These are phyloP conservation scores for Globisporangium paroecandrum DNA, from an alignment of 352 stramenopile species.

Conservation along the genomic window DNA sequence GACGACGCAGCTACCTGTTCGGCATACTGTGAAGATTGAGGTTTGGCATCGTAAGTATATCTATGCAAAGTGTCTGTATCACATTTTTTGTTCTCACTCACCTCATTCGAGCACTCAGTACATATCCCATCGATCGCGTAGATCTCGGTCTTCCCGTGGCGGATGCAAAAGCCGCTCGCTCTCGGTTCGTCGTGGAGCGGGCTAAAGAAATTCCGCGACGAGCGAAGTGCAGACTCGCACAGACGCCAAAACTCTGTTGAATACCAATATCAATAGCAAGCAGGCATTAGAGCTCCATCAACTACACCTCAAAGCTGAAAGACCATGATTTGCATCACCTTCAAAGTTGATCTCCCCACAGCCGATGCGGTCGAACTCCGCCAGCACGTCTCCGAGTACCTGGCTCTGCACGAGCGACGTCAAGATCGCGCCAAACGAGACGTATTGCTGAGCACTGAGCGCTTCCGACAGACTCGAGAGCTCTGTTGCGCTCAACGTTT, in stretches of 20 bases:
- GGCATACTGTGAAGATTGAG: neutral
- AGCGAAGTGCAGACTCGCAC: conserved; percentile 32
- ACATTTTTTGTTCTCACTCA: conserved; percentile 13
- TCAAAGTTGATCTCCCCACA: conserved; percentile 58
- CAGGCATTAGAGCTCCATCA: neutral
- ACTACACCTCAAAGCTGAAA: neutral
- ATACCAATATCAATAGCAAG: neutral
- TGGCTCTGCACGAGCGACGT: conserved; percentile 44
- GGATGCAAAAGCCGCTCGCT: conserved; percentile 46
- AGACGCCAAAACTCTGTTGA: conserved; percentile 48
- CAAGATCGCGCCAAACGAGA: conserved; percentile 25
- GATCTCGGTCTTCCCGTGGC: conserved; percentile 37
- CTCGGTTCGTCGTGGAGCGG: conserved; percentile 41
- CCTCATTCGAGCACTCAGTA: conserved; percentile 43
- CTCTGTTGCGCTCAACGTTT: conserved; percentile 19
- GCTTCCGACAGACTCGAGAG: conserved; percentile 21
- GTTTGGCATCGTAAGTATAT: neutral
- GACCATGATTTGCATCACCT: conserved; percentile 17
- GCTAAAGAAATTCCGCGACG: conserved; percentile 23
- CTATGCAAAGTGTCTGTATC: neutral
- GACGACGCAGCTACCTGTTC: neutral
- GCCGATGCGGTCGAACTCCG: conserved; percentile 52
- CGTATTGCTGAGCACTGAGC: conserved; percentile 24
- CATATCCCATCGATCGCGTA: conserved; percentile 52
- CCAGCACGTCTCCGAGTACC: conserved; percentile 33